Evolutionary conservation across 2,329 filamentous ascomycete species (phyloP).

Genomic region (Acrocalymma vagum): DNA sequence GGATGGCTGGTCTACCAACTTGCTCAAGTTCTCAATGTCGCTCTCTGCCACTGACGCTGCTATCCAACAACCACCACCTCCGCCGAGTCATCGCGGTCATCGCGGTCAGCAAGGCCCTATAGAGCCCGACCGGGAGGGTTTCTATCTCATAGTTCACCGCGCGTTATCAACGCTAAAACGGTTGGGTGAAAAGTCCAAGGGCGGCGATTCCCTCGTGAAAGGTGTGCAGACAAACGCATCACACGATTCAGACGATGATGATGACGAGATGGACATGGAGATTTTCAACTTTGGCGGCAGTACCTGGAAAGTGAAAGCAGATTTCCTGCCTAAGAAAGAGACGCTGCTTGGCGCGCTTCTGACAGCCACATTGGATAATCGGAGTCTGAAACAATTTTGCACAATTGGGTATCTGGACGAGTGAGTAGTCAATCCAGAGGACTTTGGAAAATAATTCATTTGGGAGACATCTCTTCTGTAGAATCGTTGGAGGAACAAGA

Average conservation of each 20-base stretch:
- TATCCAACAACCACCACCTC: slow-evolving; percentile 34
- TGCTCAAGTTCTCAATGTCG: slow-evolving; percentile 78
- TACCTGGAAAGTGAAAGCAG: slow-evolving; percentile 45
- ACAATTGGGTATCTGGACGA: slow-evolving; percentile 47
- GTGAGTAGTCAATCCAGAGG: slow-evolving; percentile 18
- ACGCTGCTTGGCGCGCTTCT: slow-evolving; percentile 57
- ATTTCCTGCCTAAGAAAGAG: slow-evolving; percentile 56
- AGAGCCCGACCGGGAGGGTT: slow-evolving; percentile 45
- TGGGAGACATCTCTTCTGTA: too few species aligned
- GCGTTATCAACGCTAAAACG: slow-evolving; percentile 57
- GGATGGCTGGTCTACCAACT: slow-evolving; percentile 82
- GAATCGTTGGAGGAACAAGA: too few species aligned
- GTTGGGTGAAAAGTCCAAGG: slow-evolving; percentile 54
- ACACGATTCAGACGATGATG: slow-evolving; percentile 33
- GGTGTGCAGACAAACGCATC: slow-evolving; percentile 31
- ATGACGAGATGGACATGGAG: slow-evolving; percentile 44
- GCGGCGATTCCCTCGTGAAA: slow-evolving; percentile 42
- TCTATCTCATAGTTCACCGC: slow-evolving; percentile 53
- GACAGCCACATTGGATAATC: slow-evolving; percentile 52
- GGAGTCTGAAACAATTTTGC: slow-evolving; percentile 52
- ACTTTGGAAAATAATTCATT: too few species aligned
- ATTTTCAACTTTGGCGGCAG: slow-evolving; percentile 38
- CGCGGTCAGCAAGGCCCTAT: slow-evolving; percentile 43
- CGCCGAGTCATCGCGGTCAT: slow-evolving; percentile 38
- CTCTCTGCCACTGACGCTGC: slow-evolving; percentile 54